These are phyloP conservation scores for Lachnellula hyalina DNA, from an alignment of 2,329 filamentous ascomycete species.

Conservation along the genomic window DNA sequence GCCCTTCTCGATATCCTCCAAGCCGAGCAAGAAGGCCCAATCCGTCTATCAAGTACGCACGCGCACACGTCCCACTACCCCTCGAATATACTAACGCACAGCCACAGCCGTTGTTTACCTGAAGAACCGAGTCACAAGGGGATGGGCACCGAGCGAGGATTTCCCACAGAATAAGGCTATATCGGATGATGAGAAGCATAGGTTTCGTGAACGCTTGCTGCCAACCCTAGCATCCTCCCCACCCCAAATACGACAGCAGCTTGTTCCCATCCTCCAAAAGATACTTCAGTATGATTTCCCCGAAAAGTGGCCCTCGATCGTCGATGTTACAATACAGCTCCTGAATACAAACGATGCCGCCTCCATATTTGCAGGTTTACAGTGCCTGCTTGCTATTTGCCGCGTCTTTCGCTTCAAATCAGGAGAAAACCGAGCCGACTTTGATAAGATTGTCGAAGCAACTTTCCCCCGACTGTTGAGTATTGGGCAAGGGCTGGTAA, in stretches of 20 bases:
- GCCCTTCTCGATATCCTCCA: conserved; percentile 87
- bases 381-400: conserved; percentile 91
- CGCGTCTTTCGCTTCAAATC: conserved; percentile 91
- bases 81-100: conserved; percentile 26
- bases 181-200: conserved; percentile 80
- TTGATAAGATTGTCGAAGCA: conserved; percentile 88
- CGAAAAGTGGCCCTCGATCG: conserved; percentile 86
- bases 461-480: conserved; percentile 83
- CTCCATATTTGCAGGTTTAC: conserved; percentile 86
- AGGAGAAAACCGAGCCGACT: conserved; percentile 73
- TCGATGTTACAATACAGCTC: conserved; percentile 86
- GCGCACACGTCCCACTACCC: conserved; percentile 19
- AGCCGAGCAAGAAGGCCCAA: conserved; percentile 75
- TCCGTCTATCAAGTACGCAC: conserved; percentile 80
- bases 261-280: conserved; percentile 91
- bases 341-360: conserved; percentile 80
- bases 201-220: conserved; percentile 81
- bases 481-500: conserved; percentile 83
- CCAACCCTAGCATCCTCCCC: conserved; percentile 79
- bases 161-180: conserved; percentile 64
- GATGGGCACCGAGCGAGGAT: conserved; percentile 78
- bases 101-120: conserved; percentile 84
- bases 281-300: conserved; percentile 96
- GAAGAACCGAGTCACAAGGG: conserved; percentile 93
- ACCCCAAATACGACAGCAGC: conserved; percentile 80